A percentile compares a stretch with the other conserved stretches of the same genome.
These are phyloP conservation scores for Hyphopichia homilentoma DNA, from an alignment of 805 yeast genomes.

Conservation along the genomic window DNA sequence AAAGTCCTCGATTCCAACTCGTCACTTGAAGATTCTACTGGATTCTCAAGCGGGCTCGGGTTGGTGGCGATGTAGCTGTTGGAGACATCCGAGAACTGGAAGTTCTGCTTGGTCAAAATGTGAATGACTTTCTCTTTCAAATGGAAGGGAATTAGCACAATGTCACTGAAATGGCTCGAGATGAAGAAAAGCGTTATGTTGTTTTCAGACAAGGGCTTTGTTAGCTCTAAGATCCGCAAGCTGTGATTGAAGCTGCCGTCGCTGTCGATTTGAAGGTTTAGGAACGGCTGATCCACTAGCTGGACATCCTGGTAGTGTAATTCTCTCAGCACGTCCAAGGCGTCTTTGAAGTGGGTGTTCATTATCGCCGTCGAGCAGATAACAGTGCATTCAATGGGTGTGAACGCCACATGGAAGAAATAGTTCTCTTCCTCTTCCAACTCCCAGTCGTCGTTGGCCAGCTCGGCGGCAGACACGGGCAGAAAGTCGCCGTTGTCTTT, in stretches of 20 bases:
- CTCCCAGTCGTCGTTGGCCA: conserved; percentile 8
- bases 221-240: conserved; percentile 51
- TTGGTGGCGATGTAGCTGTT: conserved; percentile 34
- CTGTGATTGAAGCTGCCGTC: conserved; percentile 53
- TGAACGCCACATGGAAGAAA: conserved; percentile 59
- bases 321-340: conserved; percentile 29
- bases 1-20: conserved; percentile 34
- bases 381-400: conserved; percentile 60
- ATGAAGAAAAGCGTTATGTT: conserved; percentile 58
- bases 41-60: background rate
- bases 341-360: conserved; percentile 32
- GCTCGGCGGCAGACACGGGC: conserved; percentile 1
- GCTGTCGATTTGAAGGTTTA: conserved; percentile 56
- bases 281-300: conserved; percentile 41
- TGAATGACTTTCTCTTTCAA: conserved; percentile 42
- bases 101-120: conserved; percentile 41
- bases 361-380: conserved; percentile 46
- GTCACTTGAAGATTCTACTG: background rate
- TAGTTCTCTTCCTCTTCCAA: conserved; percentile 34
- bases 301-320: conserved; percentile 33
- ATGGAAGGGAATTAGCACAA: conserved; percentile 52
- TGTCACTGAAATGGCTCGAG: conserved; percentile 61
- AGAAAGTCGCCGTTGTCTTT: conserved; percentile 10
- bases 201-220: conserved; percentile 55
- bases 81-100: conserved; percentile 41